Evolutionary conservation across 2,329 filamentous ascomycete genomes (phyloP), one percentile per base, ranked within the genome.

Genomic region (Penicillium sp.): DNA sequence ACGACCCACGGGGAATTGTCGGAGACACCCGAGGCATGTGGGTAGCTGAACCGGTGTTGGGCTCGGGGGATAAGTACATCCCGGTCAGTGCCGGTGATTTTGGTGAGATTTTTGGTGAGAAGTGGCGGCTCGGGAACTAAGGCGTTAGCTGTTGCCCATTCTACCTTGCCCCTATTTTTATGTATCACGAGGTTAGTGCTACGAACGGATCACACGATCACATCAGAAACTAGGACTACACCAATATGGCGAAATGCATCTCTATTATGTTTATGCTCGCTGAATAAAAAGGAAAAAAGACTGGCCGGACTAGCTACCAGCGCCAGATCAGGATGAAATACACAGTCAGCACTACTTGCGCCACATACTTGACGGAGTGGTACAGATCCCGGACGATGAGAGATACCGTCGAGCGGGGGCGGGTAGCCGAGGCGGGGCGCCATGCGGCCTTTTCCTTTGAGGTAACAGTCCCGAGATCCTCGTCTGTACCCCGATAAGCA

Each of bases 241-340:
- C 24, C 33, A 19, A 17, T 21, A 13, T 19, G 41, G 28, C 28
- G 3, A 29, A 35, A 37, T 49, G 40, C 12, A 40, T 42, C 37
- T 52, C 35, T 52, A 45, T 56, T 49, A 44, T 56, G 15, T 51
- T 42, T 40, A 55, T 53, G 46, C 68, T 50, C 51, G 46, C 49
- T 48, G 29, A 48, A 45, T 32, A 32, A 52, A 17, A 22, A 24
- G 15, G 28, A 24, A 24, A 9, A 26, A 15, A 21, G 13, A 31
- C 34, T 19, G 17, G 17, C 8, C 43, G 19, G 45, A 41, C 49
- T 29, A 54, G 54, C 50, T 64, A 87, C 55, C 83, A 83, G 61
- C 75, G 76, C 70, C 78, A 81, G 49, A 83, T 74, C 58, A 91
- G 69, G 70, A 82, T 87, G 28, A 74, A 74, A 75, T 86, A 93